phyloP scores from a whole-genome alignment of 1,139 yeast species.

The Candida pseudoviswanathii region DNA sequence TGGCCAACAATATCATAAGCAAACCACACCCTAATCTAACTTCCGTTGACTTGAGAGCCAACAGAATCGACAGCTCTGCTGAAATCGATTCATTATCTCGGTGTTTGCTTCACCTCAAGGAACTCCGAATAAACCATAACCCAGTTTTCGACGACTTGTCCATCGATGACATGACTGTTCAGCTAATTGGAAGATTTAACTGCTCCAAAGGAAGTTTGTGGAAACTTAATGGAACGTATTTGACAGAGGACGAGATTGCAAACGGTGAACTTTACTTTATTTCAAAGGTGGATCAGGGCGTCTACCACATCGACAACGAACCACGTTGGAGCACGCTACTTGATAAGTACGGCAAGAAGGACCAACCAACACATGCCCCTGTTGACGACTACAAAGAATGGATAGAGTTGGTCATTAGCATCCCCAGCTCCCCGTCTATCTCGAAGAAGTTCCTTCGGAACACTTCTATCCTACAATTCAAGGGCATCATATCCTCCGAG shows the following conservation, averaged over 20 bases:
- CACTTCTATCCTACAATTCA: conserved; percentile 29
- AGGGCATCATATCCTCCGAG: conserved; percentile 25
- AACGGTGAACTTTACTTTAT: conserved; percentile 73
- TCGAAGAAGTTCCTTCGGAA: conserved; percentile 11
- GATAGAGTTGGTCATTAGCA: conserved; percentile 9
- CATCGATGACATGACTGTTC: conserved; percentile 38
- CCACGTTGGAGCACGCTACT: conserved; percentile 30
- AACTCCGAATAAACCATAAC: conserved; percentile 54
- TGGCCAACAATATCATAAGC: conserved; percentile 13
- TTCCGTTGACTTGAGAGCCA: conserved; percentile 50
- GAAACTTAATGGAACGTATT: conserved; percentile 57
- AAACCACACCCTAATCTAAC: conserved; percentile 10
- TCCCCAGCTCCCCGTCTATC: neutral
- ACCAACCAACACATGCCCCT: neutral
- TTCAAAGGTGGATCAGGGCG: conserved; percentile 45
- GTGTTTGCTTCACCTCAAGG: conserved; percentile 38
- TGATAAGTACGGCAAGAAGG: conserved; percentile 24
- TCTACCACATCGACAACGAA: conserved; percentile 22
- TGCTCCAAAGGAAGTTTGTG: conserved; percentile 26
- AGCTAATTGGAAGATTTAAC: conserved; percentile 53
- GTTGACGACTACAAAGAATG: conserved; percentile 7
- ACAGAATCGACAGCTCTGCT: conserved; percentile 48
- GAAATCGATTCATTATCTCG: conserved; percentile 43
- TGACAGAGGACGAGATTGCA: conserved; percentile 48
- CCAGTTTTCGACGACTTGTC: conserved; percentile 46